Base-by-base conservation (phyloP, 129 eudicot species). In the Tanacetum coccineum region DNA sequence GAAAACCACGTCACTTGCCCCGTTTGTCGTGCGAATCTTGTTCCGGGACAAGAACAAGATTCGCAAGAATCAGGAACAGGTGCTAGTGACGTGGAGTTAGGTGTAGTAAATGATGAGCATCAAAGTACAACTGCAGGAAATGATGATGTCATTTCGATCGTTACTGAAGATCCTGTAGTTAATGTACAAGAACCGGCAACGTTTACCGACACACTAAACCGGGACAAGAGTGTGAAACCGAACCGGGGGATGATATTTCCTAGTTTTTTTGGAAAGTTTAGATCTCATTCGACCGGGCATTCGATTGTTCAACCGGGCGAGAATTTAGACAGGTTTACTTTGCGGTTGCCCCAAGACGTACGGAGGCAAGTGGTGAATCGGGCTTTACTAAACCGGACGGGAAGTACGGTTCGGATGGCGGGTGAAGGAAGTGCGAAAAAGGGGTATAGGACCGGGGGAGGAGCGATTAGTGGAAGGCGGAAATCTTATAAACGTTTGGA, bases 221-320 rank as follows among this genome's bases (percentile, higher is more conserved):
- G 54, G 65, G 49, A 28, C 83, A 64, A 13, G 13, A 74, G 64
- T 46, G 68, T 74, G 55, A 75, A 63, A 67, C 64, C 51, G 46
- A 44, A 68, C 21, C 63, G 64, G 71, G 40, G 48, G 2, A 62
- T 26, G 13, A 26, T 54, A 12, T 50, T 70, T 15, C 72, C 65
- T 18, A 75, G 46, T 15, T 5, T 66, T 28, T 63, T 68, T 26
- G 67, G 70, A 3, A 71, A 56, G 70, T 79, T 32, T 76, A 71
- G 85, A 47, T 85, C 91, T 58, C 82, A 81, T 58, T 81, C 91
- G 2, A 82, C 87, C 61, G 85, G 91, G 6, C 85, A 85, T 8
- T 82, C 82, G 2, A 55, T 74, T 55, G 78, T 79, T 13, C 84
- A 55, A 59, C 82, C 82, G 32, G 84, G 77, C 7, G 79, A 74